These are phyloP conservation scores for Nannochloropsis oceanica DNA, from an alignment of 108 stramenopile genomes.

Conservation along the genomic window DNA sequence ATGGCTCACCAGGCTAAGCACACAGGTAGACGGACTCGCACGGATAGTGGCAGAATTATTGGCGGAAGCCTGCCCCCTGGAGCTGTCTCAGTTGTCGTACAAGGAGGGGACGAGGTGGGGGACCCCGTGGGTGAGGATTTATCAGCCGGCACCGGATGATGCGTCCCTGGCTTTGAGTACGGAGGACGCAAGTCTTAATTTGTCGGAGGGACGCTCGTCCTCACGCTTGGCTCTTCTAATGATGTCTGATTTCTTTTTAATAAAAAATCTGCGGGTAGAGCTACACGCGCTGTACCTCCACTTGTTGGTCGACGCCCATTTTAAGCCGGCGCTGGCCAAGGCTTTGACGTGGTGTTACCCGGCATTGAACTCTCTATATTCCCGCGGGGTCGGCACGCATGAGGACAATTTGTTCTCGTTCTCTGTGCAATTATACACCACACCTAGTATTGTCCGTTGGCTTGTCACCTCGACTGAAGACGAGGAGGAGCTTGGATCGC, in stretches of 20 bases:
- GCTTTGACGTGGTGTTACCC: constrained; percentile 16
- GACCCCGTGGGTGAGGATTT: neutral
- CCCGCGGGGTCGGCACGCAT: constrained; percentile 9
- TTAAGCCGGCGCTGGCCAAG: constrained; percentile 17
- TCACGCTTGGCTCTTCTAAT: constrained; percentile 7
- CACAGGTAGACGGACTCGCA: neutral
- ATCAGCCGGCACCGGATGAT: neutral
- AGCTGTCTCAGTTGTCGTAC: neutral
- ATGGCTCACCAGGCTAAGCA: neutral
- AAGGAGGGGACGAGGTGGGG: neutral
- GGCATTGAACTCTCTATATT: constrained; percentile 8
- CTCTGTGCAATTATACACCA: constrained; percentile 31
- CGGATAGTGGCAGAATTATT: neutral
- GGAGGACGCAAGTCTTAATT: neutral
- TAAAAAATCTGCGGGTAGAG: neutral
- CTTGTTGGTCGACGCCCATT: constrained; percentile 17
- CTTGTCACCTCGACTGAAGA: neutral
- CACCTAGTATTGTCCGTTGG: constrained; percentile 10
- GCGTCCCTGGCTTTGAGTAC: neutral
- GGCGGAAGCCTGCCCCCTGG: neutral
- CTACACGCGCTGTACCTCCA: constrained; percentile 16
- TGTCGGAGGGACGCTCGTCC: neutral
- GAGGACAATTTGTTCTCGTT: constrained; percentile 13
- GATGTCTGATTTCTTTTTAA: constrained; percentile 6
- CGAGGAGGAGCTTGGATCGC: neutral